Evolutionary conservation across 768 basidiomycete genomes (phyloP), one percentile per base, ranked within the genome.

Genomic region (Leucocoprinus leucothites): DNA sequence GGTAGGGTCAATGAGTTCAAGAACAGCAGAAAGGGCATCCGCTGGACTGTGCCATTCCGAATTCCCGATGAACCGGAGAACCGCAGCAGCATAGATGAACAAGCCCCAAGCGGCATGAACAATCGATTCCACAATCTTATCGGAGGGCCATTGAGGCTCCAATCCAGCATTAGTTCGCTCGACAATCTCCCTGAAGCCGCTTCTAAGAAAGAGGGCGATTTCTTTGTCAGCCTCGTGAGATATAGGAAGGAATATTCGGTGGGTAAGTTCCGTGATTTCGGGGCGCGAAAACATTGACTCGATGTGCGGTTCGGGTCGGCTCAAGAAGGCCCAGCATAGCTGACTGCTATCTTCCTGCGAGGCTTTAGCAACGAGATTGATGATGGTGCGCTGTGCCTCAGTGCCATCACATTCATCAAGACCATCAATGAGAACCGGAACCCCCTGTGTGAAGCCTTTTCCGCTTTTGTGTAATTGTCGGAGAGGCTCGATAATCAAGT

Each of bases 11-110:
- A 43, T 46, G 31, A 31, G 31, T 3, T 43, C 31, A 21, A 53
- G 43, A 6, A 53, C 35, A 11, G n/a, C 28, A n/a, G 34, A n/a
- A 6, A 53, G 34, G 9, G 44, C 21, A 16, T 38, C 24, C 19
- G 38, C 31, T 9, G 47, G 25, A 2, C 36, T 38, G 13, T 58
- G 51, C 8, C 58, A 59, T 22, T 31, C 31, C 31, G 31, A 31
- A 11, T 11, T 31, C 31, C 58, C 62, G 9, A 68, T 58, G 47
- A 64, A 67, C 45, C 64, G 62, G 41, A 65, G 51, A 6, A 66
- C 61, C 0, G 67, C 66, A 14, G 66, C 25, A 1, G 66, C 63
- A 45, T 66, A 69, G 11, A 68, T 64, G 43, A 69, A 69, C 9
- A 65, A 57, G 0, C 67, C 62, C 0, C 53, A 53, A 0, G 68